Conservation (phyloP, 805 yeast genomes). For the Starmera pachycereana region DNA sequence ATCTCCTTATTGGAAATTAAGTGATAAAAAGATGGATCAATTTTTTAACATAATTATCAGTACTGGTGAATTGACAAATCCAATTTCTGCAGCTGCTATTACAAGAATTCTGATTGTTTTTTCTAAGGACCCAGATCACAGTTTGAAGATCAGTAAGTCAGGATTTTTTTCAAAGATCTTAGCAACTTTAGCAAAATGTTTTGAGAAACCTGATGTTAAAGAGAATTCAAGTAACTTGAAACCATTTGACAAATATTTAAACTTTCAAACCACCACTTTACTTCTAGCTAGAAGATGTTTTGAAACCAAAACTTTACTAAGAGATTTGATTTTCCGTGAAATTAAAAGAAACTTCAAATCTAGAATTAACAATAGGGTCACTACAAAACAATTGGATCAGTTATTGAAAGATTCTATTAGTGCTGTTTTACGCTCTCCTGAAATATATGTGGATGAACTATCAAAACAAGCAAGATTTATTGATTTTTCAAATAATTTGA, state of each 20-base stretch:
- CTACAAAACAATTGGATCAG: constrained; percentile 34
- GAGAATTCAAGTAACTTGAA: constrained; percentile 17
- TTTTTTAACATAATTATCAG: constrained; percentile 36
- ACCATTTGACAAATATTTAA: constrained; percentile 22
- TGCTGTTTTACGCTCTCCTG: constrained; percentile 36
- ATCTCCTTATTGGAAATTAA: constrained; percentile 16
- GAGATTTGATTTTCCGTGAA: constrained; percentile 39
- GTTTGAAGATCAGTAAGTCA: constrained; percentile 33
- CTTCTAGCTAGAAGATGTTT: constrained; percentile 57
- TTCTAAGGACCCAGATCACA: constrained; percentile 33
- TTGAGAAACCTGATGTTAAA: constrained; percentile 17
- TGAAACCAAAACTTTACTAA: constrained; percentile 46
- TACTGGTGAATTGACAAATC: constrained; percentile 29
- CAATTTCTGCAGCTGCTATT: constrained; percentile 39
- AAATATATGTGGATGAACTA: constrained; percentile 34
- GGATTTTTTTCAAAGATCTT: constrained; percentile 39
- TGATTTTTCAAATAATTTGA: constrained; percentile 32
- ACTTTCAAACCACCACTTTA: constrained; percentile 38
- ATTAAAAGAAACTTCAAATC: constrained; percentile 32
- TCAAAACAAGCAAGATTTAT: constrained; percentile 32
- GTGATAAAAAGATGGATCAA: constrained; percentile 13
- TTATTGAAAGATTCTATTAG: constrained; percentile 41
- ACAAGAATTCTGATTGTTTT: constrained; percentile 46
- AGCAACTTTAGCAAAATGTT: constrained; percentile 26
- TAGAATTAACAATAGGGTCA: constrained; percentile 19